Base-by-base conservation (phyloP, 2,329 filamentous ascomycete species). In the Fusarium sp. region DNA sequence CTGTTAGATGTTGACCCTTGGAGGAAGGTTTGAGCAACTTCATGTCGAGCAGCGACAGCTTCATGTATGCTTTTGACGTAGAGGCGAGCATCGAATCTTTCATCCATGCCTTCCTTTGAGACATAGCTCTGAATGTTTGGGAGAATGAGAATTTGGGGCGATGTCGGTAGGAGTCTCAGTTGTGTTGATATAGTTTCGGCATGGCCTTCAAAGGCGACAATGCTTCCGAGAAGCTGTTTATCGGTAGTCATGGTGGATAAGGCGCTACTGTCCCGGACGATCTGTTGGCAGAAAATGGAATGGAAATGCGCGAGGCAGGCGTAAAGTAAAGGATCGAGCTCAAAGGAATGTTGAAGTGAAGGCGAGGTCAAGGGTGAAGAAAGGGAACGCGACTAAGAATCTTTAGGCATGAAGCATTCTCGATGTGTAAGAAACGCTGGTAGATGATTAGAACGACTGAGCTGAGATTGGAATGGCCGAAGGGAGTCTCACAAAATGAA, bases 201-300 rank as follows among this genome's bases (percentile, higher is more conserved):
- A 35, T 88, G 84, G 7, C 90, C 90, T 77, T 92, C 90, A 65
- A 92, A 86, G 70, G 90, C 89, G 62, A 92, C 85, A 63, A 92
- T 81, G 77, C 85, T 88, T 56, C 90, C 89, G 56, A 76, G 64
- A 35, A 70, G 61, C n/a, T 75, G 73, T 61, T 76, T 73, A 68
- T 77, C 65, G 52, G 65, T 66, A 38, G 74, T 57, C 80, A 81
- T 82, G 57, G 61, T 76, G 47, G 32, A 64, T 64, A 63, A 75
- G 47, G 60, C 63, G 71, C 62, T 68, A 69, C 68, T 65, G 65
- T 69, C 65, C 65, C 64, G 62, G 71, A 62, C 30, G 63, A 70
- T 75, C 66, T 63, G 50, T 58, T 22, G 40, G 38, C 45, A 56
- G 45, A 43, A 66, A 57, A 32, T 67, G 47, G 47, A 50, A 40